Percentiles rank a stretch among this genome's conserved stretches.
phyloP scores from a whole-genome alignment of 345 rosid species.

The Citrus unshiu region DNA sequence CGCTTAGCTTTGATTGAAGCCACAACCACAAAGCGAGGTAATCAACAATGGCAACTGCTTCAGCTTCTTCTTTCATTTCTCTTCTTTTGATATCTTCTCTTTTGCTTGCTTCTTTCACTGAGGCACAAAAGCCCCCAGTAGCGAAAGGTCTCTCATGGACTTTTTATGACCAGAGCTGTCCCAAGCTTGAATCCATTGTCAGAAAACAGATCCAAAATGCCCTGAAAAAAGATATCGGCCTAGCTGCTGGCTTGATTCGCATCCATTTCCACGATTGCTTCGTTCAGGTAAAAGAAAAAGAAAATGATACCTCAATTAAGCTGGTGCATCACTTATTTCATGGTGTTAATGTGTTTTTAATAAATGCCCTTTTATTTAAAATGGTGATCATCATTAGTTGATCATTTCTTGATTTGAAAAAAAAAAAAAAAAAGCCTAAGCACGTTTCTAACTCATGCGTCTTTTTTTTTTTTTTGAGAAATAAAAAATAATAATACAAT shows the following conservation, averaged over 20 bases:
- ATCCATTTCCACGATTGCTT: conserved; percentile 95
- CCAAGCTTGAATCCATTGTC: conserved; percentile 55
- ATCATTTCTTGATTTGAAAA: no score
- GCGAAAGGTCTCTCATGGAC: conserved; percentile 64
- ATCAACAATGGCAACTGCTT: conserved; percentile 9
- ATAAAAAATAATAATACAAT: no score
- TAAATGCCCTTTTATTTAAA: no score
- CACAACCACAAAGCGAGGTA: not conserved
- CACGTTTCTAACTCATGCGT: no score
- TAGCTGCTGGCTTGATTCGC: conserved; percentile 90
- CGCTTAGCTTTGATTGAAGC: not conserved
- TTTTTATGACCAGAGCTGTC: conserved; percentile 60
- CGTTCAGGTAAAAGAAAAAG: conserved; percentile 49
- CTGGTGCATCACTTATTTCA: not conserved
- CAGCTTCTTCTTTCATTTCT: not conserved
- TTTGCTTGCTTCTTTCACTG: not conserved
- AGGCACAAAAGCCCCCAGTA: conserved; percentile 27
- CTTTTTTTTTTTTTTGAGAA: no score
- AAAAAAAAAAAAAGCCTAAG: no score
- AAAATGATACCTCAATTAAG: not conserved
- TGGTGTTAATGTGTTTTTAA: not conserved
- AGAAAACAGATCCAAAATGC: conserved; percentile 54
- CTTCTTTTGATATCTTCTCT: conserved; percentile 20
- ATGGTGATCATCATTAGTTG: no score
- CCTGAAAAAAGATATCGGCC: conserved; percentile 67